These are phyloP conservation scores for Batkoa obscura DNA, from an alignment of 371 early-diverging fungal species.

Conservation along the genomic window DNA sequence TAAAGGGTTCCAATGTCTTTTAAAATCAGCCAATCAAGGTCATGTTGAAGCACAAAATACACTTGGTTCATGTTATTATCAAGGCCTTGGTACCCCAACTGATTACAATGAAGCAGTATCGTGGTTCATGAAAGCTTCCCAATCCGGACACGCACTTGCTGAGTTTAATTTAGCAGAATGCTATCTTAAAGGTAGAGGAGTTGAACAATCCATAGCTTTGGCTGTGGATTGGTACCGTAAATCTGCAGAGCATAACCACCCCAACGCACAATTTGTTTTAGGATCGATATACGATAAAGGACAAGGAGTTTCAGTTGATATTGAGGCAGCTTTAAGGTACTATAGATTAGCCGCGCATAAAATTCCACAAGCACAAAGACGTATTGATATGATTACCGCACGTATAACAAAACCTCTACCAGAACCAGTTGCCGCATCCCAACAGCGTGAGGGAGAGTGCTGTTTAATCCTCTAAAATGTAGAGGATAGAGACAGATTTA, in stretches of 20 bases:
- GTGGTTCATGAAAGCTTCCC: slow-evolving; percentile 40
- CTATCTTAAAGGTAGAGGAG: slow-evolving; percentile 68
- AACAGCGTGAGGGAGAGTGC: background rate
- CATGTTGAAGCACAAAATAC: slow-evolving; percentile 60
- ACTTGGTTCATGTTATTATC: slow-evolving; percentile 50
- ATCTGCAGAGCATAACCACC: slow-evolving; percentile 61
- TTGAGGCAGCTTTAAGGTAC: slow-evolving; percentile 42
- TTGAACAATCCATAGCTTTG: slow-evolving; percentile 29
- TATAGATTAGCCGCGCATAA: slow-evolving; percentile 34
- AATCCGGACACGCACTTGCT: slow-evolving; percentile 54
- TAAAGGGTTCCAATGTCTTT: slow-evolving; percentile 46
- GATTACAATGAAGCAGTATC: slow-evolving; percentile 39
- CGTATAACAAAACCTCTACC: background rate
- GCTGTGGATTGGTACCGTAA: slow-evolving; percentile 65
- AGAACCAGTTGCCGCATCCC: background rate
- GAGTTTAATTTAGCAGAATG: slow-evolving; percentile 79
- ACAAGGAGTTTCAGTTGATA: slow-evolving; percentile 35
- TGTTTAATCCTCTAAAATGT: background rate
- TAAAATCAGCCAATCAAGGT: slow-evolving; percentile 36
- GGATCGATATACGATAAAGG: slow-evolving; percentile 77
- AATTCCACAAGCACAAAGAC: background rate
- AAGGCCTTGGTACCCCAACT: slow-evolving; percentile 45
- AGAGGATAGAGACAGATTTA: no score
- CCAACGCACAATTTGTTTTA: slow-evolving; percentile 73
- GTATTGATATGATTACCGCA: background rate